Percentiles rank a stretch among this genome's conserved stretches.
phyloP scores from a whole-genome alignment of 306 rosid species.

The Luffa acutangula region DNA sequence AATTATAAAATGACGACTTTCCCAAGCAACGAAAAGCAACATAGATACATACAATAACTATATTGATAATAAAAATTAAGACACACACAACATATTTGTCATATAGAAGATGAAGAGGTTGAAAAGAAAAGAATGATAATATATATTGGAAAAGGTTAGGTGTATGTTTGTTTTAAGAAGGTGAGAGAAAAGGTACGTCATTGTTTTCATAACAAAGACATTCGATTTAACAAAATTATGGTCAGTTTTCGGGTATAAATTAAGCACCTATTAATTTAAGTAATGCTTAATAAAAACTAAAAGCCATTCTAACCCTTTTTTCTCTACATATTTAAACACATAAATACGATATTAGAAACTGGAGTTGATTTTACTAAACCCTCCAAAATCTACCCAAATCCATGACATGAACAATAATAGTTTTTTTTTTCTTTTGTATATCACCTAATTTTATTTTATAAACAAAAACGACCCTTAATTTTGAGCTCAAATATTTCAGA shows the following conservation, averaged over 20 bases:
- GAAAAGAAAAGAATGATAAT: neutral
- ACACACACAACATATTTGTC: neutral
- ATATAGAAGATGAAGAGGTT: neutral
- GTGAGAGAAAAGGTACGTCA: constrained; percentile 9
- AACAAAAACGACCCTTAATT: too few relatives aligned
- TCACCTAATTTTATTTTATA: neutral
- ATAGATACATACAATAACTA: neutral
- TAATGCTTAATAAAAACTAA: neutral
- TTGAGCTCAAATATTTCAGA: too few relatives aligned
- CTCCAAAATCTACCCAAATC: neutral
- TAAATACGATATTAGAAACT: neutral
- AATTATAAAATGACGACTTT: too few relatives aligned
- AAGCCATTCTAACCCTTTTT: neutral
- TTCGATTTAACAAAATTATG: neutral
- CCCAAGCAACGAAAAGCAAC: neutral
- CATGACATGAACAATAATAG: neutral
- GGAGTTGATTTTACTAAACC: neutral
- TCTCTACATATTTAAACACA: neutral
- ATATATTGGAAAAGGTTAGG: neutral
- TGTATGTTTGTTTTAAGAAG: constrained; percentile 3
- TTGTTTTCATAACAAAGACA: constrained; percentile 7
- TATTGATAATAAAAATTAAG: neutral
- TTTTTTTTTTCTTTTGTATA: neutral
- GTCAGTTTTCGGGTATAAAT: neutral
- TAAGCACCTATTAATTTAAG: neutral